Conservation (phyloP, 179 eudicot genomes). For the Carnegiea gigantea region DNA sequence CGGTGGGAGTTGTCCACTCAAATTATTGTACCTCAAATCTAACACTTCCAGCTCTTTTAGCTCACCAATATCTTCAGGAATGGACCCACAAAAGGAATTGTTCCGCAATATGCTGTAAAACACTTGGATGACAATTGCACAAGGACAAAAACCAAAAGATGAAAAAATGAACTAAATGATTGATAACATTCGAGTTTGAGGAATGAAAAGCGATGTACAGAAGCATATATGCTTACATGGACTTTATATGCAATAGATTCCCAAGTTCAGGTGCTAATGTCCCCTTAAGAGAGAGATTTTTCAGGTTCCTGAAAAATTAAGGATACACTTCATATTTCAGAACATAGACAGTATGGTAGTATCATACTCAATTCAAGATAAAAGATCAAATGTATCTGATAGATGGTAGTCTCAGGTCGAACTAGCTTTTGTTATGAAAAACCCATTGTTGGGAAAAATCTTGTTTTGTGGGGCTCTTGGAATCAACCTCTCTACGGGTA, state of each 20-base stretch:
- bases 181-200: neutral
- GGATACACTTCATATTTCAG: neutral
- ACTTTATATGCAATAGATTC: slow-evolving; percentile 52
- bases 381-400: neutral
- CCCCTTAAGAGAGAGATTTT: slow-evolving; percentile 64
- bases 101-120: neutral
- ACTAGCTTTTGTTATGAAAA: neutral
- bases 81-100: neutral
- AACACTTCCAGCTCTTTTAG: neutral
- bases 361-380: neutral
- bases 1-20: slow-evolving; percentile 44
- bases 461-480: too few species aligned
- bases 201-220: neutral
- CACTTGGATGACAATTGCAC: slow-evolving; percentile 21
- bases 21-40: slow-evolving; percentile 45
- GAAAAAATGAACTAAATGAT: neutral
- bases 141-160: slow-evolving; percentile 6
- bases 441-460: too few species aligned
- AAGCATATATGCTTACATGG: slow-evolving; percentile 49
- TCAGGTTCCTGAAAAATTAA: slow-evolving; percentile 61
- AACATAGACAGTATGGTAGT: neutral
- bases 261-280: slow-evolving; percentile 70
- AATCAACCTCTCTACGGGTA: too few species aligned
- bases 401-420: neutral
- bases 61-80: neutral